Evolutionary conservation across 2,329 filamentous ascomycete species (phyloP), one percentile per base, ranked within the genome.

Genomic region (Phialocephala subalpina): DNA sequence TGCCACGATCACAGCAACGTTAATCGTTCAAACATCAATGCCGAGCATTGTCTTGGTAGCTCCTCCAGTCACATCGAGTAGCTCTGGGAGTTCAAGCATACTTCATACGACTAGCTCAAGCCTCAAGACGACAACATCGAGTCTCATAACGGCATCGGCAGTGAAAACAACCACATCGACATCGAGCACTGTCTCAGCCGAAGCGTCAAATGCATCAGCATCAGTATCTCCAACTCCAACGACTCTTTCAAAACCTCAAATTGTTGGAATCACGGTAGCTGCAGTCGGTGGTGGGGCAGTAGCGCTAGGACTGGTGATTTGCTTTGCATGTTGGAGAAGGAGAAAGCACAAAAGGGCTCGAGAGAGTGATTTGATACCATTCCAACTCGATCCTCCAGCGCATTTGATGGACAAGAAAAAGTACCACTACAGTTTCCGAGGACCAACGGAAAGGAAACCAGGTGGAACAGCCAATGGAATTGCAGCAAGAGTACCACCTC

Each of bases 241-340:
- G 29, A 3, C 49, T 33, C 61, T 75, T 22, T 66, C 71, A 1
- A 69, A 71, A 11, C 49, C 67, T 27, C 84, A 88, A 67, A 82
- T 90, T 56, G 83, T 82, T 20, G 89, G 88, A 7, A 87, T 91
- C 65, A 80, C 83, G 1, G 79, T 88, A 3, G 89, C 86, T 6
- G 79, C 82, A 12, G 80, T 82, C 4, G 84, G 83, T 4, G 82
- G 82, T 1, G 77, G 83, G 3, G 75, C 82, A 4, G 70, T 90
- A 20, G 83, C 81, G 6, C 72, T 87, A 33, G 80, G 79, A 4
- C 73, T 85, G 14, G 81, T 87, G 16, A 63, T 78, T 12, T 64
- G 79, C 55, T 72, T 78, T 56, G 69, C 77, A 70, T 75, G 76
- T 59, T 66, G 78, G 69, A 67, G 78, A 77, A 67, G 74, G 70